These are phyloP conservation scores for Lentithecium fluviatile DNA, from an alignment of 495 filamentous ascomycete species.

Conservation along the genomic window DNA sequence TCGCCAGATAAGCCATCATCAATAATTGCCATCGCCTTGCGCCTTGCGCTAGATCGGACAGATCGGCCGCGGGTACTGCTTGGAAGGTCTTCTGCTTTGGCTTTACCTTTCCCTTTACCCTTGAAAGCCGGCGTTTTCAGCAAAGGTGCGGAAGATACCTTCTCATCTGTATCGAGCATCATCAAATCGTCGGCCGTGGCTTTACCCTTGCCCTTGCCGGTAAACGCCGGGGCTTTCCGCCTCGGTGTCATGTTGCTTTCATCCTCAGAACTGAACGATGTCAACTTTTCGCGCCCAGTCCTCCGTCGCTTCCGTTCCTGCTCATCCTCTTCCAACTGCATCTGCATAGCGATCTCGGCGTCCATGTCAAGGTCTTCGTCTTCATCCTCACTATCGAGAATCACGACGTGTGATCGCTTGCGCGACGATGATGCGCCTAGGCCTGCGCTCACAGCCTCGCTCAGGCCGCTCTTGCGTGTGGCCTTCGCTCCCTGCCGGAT, in stretches of 20 bases:
- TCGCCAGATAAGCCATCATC: conserved; percentile 4
- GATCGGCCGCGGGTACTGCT: conserved; percentile 9
- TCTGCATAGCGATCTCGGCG: conserved; percentile 55
- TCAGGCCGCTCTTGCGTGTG: conserved; percentile 31
- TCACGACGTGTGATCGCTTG: conserved; percentile 33
- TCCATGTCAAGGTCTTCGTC: conserved; percentile 50
- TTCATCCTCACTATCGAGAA: conserved; percentile 45
- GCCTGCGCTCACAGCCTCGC: conserved; percentile 18
- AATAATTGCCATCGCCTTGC: background rate
- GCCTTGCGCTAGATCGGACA: conserved; percentile 20
- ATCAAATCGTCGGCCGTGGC: conserved; percentile 10
- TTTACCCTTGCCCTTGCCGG: conserved; percentile 4
- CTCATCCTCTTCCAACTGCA: conserved; percentile 64
- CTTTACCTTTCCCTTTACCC: conserved; percentile 35
- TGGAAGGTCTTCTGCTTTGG: conserved; percentile 12
- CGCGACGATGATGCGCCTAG: conserved; percentile 6
- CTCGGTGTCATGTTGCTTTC: conserved; percentile 4
- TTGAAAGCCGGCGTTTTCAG: conserved; percentile 6
- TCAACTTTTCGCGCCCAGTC: conserved; percentile 11
- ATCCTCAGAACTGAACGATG: conserved; percentile 32
- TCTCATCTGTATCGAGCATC: conserved; percentile 34
- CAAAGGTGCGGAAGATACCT: conserved; percentile 4
- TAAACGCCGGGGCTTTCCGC: conserved; percentile 2
- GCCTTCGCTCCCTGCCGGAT: conserved; percentile 37
- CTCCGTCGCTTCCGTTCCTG: conserved; percentile 37